Evolutionary conservation across 352 stramenopile species (phyloP).

Genomic region (Albugo laibachii): DNA sequence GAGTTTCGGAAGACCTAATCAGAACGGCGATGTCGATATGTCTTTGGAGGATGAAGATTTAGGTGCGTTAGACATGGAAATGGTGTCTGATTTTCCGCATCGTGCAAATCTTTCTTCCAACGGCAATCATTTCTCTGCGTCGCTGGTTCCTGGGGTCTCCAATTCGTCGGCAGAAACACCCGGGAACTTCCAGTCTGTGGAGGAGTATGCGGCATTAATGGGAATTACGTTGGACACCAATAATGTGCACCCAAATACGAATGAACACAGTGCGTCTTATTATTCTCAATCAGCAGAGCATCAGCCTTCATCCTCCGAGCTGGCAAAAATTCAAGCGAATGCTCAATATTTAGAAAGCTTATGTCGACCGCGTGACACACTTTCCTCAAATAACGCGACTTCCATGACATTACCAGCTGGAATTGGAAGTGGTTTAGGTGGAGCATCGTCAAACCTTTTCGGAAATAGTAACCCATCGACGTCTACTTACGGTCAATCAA

Average conservation of each 20-base stretch:
- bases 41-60: too few relatives aligned
- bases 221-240: slow-evolving; percentile 58
- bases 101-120: too few relatives aligned
- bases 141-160: not conserved
- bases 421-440: slow-evolving; percentile 39
- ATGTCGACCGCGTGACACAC: slow-evolving; percentile 15
- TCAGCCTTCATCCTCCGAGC: slow-evolving; percentile 3
- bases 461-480: slow-evolving; percentile 10
- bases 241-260: slow-evolving; percentile 1
- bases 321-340: slow-evolving; percentile 52
- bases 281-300: slow-evolving; percentile 19
- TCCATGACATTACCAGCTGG: slow-evolving; percentile 45
- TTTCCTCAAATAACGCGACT: slow-evolving; percentile 21
- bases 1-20: too few relatives aligned
- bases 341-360: slow-evolving; percentile 32
- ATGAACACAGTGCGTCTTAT: slow-evolving; percentile 18
- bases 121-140: not conserved
- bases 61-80: too few relatives aligned
- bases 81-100: too few relatives aligned
- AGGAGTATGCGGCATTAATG: slow-evolving; percentile 69
- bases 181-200: slow-evolving; percentile 21
- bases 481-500: not conserved
- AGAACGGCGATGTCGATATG: too few relatives aligned
- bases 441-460: slow-evolving; percentile 16
- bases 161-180: not conserved